A percentile compares a stretch with the other conserved stretches of the same genome.
phyloP scores from a whole-genome alignment of 2,329 filamentous ascomycete species.

The Alternaria gaisen region DNA sequence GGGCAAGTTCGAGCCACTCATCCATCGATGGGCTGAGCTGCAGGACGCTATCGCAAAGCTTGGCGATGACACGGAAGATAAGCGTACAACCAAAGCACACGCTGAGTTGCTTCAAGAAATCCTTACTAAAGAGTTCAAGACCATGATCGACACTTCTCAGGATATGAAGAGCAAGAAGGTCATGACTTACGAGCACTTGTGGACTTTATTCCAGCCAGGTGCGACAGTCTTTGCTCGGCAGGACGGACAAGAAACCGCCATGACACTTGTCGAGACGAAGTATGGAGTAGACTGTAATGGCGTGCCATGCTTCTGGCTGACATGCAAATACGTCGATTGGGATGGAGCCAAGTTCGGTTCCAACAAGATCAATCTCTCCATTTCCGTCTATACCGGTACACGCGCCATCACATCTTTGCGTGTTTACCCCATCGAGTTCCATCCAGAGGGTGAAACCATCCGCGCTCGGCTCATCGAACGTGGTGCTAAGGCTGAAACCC shows the following conservation, averaged over 20 bases:
- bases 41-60: constrained; percentile 36
- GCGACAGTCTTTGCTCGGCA: constrained; percentile 41
- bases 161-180: constrained; percentile 53
- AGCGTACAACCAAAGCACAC: constrained; percentile 49
- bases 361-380: constrained; percentile 39
- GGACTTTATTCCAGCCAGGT: constrained; percentile 56
- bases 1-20: constrained; percentile 69
- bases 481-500: constrained; percentile 57
- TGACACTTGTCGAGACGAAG: constrained; percentile 40
- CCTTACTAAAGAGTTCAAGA: constrained; percentile 54
- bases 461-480: constrained; percentile 54
- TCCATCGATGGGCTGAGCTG: constrained; percentile 69
- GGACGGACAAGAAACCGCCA: constrained; percentile 50
- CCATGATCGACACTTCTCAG: constrained; percentile 51
- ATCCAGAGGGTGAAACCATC: constrained; percentile 52
- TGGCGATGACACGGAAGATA: constrained; percentile 38
- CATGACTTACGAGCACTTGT: constrained; percentile 55
- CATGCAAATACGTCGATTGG: constrained; percentile 50
- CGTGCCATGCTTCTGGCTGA: constrained; percentile 50
- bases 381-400: constrained; percentile 52
- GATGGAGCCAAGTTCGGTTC: constrained; percentile 50
- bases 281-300: constrained; percentile 47
- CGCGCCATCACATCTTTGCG: constrained; percentile 53
- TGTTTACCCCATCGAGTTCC: constrained; percentile 57
- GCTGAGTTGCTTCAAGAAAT: constrained; percentile 51